Percentiles rank a stretch among this genome's conserved stretches.
phyloP scores from a whole-genome alignment of 2,329 filamentous ascomycete genomes.

The Alternaria arborescens region DNA sequence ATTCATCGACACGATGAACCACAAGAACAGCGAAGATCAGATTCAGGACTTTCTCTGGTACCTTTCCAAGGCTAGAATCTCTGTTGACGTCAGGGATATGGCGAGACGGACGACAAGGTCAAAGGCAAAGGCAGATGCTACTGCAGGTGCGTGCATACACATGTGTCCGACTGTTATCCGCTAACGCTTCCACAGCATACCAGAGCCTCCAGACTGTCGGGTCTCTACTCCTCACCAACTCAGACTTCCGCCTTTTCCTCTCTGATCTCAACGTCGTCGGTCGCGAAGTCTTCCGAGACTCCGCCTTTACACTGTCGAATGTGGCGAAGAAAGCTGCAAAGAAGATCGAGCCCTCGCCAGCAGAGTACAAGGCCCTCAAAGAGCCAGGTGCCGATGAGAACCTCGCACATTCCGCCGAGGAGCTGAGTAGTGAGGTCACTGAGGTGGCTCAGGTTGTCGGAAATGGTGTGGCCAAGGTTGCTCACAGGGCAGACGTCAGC shows the following conservation, averaged over 20 bases:
- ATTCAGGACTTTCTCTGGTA: constrained; percentile 94
- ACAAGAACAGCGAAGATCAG: constrained; percentile 86
- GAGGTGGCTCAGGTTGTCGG: constrained; percentile 58
- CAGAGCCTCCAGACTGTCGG: constrained; percentile 84
- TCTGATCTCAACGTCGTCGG: constrained; percentile 81
- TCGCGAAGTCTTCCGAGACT: constrained; percentile 86
- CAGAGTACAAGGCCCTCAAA: constrained; percentile 65
- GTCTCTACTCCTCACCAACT: constrained; percentile 85
- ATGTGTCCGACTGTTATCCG: background rate
- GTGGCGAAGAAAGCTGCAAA: constrained; percentile 79
- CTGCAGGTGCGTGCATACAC: constrained; percentile 65
- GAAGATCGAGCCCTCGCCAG: constrained; percentile 72
- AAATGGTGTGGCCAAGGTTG: constrained; percentile 57
- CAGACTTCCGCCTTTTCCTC: constrained; percentile 87
- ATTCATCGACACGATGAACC: constrained; percentile 79
- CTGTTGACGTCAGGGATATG: constrained; percentile 72
- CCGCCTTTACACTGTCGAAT: constrained; percentile 78
- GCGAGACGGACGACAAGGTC: constrained; percentile 67
- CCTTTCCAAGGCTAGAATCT: constrained; percentile 75
- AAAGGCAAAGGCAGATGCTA: constrained; percentile 74
- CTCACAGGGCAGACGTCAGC: constrained; percentile 71
- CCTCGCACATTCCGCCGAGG: constrained; percentile 64
- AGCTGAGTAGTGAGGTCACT: constrained; percentile 63
- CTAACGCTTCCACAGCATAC: constrained; percentile 65
- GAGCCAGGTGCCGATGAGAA: constrained; percentile 59